phyloP scores from a whole-genome alignment of 1,284 basidiomycete species.

The Sparassis latifolia region DNA sequence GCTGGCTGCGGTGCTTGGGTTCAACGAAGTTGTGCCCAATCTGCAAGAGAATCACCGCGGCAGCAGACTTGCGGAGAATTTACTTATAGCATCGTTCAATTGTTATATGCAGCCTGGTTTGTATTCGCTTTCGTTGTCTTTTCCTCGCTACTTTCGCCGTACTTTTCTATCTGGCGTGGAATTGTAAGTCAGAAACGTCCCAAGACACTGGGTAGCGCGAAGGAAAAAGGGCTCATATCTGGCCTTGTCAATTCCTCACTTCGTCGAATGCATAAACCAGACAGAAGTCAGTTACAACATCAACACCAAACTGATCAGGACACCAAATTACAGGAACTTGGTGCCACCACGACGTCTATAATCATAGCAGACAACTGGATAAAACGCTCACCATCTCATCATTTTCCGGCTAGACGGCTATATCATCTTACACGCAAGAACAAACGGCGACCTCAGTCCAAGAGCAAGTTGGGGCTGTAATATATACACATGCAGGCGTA shows the following conservation, averaged over 20 bases:
- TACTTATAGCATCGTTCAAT: constrained; percentile 38
- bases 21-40: constrained; percentile 77
- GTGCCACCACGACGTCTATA: constrained; percentile 64
- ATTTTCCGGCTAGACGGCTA: no score
- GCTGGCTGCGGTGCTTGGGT: constrained; percentile 76
- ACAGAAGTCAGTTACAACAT: constrained; percentile 38
- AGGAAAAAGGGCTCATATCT: constrained; percentile 55
- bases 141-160: no score
- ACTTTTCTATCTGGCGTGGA: no score
- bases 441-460: no score
- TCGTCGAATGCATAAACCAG: constrained; percentile 42
- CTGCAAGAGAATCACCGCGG: constrained; percentile 74
- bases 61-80: constrained; percentile 62
- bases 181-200: no score
- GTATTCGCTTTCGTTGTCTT: constrained; percentile 5
- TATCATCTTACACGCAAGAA: no score
- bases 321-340: constrained; percentile 40
- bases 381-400: no score
- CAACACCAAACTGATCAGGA: constrained; percentile 13
- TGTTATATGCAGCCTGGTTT: background rate
- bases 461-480: constrained; percentile 1
- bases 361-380: constrained; percentile 54
- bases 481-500: constrained; percentile 17
- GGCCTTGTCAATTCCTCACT: constrained; percentile 67
- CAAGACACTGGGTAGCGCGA: background rate